Percentiles rank a stretch among this genome's conserved stretches.
phyloP scores from a whole-genome alignment of 345 rosid species.

The Euphorbia tirucalli region DNA sequence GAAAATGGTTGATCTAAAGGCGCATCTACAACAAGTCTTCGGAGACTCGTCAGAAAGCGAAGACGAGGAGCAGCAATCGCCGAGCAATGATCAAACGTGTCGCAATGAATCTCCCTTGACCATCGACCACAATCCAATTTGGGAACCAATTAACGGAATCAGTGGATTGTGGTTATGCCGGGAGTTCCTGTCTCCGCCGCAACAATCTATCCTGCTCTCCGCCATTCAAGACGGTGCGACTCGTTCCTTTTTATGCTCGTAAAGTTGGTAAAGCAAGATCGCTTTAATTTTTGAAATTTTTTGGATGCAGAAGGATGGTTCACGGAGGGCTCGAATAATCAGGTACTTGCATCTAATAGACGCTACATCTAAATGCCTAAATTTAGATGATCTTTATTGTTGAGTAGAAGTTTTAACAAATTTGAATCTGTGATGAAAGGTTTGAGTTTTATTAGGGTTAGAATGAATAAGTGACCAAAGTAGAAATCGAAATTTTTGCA shows the following conservation, averaged over 20 bases:
- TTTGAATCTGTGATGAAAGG: neutral
- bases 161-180: conserved; percentile 68
- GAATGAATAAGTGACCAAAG: too few relatives aligned
- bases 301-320: conserved; percentile 76
- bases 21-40: conserved; percentile 43
- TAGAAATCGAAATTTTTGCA: too few relatives aligned
- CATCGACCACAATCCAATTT: conserved; percentile 18
- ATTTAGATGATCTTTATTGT: neutral
- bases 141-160: conserved; percentile 57
- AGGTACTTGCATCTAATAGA: too few relatives aligned
- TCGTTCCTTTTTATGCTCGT: neutral
- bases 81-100: conserved; percentile 8
- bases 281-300: neutral
- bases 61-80: conserved; percentile 17
- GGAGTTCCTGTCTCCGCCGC: conserved; percentile 57
- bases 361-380: too few relatives aligned
- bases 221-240: conserved; percentile 54
- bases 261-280: neutral
- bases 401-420: neutral
- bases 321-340: conserved; percentile 61
- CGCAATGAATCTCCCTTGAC: conserved; percentile 7
- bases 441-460: neutral
- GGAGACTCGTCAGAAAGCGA: conserved; percentile 79
- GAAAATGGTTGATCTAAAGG: conserved; percentile 18
- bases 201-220: conserved; percentile 54